phyloP scores from a whole-genome alignment of 2,329 filamentous ascomycete species.

The Stachybotrys echinatus region DNA sequence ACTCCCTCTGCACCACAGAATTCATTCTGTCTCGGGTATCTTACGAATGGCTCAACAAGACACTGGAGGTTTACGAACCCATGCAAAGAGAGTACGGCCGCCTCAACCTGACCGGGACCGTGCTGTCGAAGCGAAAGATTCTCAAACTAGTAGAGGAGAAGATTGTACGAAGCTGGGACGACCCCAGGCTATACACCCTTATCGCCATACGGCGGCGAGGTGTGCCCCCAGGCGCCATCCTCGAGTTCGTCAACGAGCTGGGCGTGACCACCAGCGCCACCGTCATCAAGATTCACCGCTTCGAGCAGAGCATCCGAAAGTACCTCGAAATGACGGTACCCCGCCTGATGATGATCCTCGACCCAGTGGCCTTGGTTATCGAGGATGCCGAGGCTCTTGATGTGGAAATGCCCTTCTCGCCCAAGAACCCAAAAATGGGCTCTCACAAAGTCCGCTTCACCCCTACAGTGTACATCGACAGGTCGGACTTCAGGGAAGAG shows the following conservation, averaged over 20 bases:
- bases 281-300: slow-evolving; percentile 74
- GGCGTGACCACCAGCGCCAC: slow-evolving; percentile 80
- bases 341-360: slow-evolving; percentile 81
- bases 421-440: slow-evolving; percentile 69
- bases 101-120: slow-evolving; percentile 71
- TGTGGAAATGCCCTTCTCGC: slow-evolving; percentile 72
- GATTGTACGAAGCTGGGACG: slow-evolving; percentile 85
- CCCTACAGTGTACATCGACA: slow-evolving; percentile 79
- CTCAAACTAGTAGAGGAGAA: slow-evolving; percentile 71
- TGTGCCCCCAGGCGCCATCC: slow-evolving; percentile 80
- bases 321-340: slow-evolving; percentile 88
- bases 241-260: slow-evolving; percentile 86
- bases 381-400: slow-evolving; percentile 63
- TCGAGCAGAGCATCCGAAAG: slow-evolving; percentile 78
- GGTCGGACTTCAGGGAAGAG: slow-evolving; percentile 70
- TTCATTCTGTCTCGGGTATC: slow-evolving; percentile 80
- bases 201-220: slow-evolving; percentile 79
- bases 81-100: slow-evolving; percentile 81
- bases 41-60: slow-evolving; percentile 86
- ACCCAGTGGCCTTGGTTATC: slow-evolving; percentile 78
- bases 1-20: slow-evolving; percentile 89
- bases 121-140: slow-evolving; percentile 83
- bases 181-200: slow-evolving; percentile 83
- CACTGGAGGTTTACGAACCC: slow-evolving; percentile 76
- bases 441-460: slow-evolving; percentile 60